Conservation (phyloP, 208 protist species). For the Trichomonas tenax region DNA sequence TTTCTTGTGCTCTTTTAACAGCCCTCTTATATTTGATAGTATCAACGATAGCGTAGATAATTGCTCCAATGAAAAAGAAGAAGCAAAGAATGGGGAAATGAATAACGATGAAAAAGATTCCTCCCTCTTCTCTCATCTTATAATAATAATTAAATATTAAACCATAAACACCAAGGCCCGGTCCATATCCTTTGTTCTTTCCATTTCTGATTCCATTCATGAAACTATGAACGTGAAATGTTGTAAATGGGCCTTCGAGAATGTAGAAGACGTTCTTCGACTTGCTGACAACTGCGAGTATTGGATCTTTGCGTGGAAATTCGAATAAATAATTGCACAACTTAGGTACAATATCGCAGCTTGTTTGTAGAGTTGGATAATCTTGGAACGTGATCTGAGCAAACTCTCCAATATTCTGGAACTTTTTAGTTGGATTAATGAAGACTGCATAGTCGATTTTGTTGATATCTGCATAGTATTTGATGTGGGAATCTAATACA, state of each 20-base stretch:
- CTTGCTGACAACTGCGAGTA: not conserved
- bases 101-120: not conserved
- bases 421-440: not conserved
- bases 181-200: not conserved
- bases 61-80: not conserved
- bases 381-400: not conserved
- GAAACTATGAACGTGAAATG: not conserved
- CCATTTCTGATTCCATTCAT: not conserved
- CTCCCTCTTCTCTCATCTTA: not conserved
- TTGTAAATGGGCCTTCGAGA: not conserved
- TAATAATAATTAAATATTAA: not conserved
- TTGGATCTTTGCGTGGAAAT: not conserved
- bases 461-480: not conserved
- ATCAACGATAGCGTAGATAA: not conserved
- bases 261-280: not conserved
- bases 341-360: not conserved
- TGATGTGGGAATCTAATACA: not conserved
- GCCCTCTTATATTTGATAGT: not conserved
- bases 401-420: not conserved
- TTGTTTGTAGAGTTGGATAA: not conserved
- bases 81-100: not conserved
- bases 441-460: not conserved
- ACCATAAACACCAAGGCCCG: not conserved
- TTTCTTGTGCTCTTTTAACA: not conserved
- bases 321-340: not conserved